Base-by-base conservation (phyloP, 2,329 filamentous ascomycete species). In the Ascochyta viciae-villosae region DNA sequence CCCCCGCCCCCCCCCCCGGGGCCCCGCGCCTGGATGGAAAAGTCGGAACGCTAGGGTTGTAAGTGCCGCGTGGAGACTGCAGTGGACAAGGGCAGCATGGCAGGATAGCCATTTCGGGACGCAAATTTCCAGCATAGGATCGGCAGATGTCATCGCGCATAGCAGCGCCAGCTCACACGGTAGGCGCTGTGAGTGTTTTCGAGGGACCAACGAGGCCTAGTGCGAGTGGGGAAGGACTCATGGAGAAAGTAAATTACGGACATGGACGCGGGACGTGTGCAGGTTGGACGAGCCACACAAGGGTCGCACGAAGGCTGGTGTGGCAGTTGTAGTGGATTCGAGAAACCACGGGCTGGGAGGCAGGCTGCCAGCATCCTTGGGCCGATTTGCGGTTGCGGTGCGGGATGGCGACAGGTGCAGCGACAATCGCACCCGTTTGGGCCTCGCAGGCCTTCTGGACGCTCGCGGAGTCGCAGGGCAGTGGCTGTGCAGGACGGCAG, bases 401-500 rank as follows among this genome's bases (percentile, higher is more conserved):
- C 62, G 66, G 66, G 62, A 63, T 65, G 61, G 61, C 62, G 63
- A 65, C 58, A 62, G 62, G 50, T 70, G 70, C 68, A 70, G 66
- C 65, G 72, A 68, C 67, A 69, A 74, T 74, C 71, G 55, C 64
- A 53, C 57, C 67, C 34, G 34, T 68, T 72, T 57, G 64, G 63
- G 69, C 43, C 19, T n/a, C 46, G 29, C 33, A 50, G 53, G 61
- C 60, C 63, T 65, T 70, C 67, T 65, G 61, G 67, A 67, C 55
- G 60, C 54, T 62, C 60, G 63, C 54, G 54, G 58, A 62, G 61
- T 63, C 63, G 70, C 68, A 73, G 65, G 70, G 70, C 63, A 52
- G 72, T 74, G 72, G 72, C 72, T 74, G 72, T 74, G 72, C 72
- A 68, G 42, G 27, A 54, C 57, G 57, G 59, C 61, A 51, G 51